Base-by-base conservation (phyloP, 1,139 yeast genomes). In the Geotrichum armillariae region DNA sequence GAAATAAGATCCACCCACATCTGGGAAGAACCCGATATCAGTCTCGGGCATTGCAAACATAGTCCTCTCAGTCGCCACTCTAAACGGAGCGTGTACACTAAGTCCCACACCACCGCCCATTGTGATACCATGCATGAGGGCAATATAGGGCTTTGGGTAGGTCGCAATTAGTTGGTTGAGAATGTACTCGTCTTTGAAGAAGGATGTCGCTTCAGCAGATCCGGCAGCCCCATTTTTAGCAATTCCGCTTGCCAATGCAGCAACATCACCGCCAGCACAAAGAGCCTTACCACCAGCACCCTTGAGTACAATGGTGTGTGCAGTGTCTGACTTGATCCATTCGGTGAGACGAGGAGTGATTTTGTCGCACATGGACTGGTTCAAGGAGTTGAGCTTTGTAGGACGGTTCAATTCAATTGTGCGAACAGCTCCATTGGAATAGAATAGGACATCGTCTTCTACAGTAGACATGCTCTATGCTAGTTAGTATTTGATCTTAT, bases 91-190 rank as follows among this genome's bases (percentile, higher is more conserved):
- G 68, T 94, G 98, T 39, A 88, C 84, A 0, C 93, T 77, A 50
- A 93, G 73, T 2, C 99, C 99, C 39, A 89, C 96, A 60, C 99
- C 99, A 49, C 99, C 99, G 51, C 99, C 99, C 96, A 93, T 89
- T 34, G 94, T 89, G 62, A 93, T 89, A 27, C 98, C 98, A 64
- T 93, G 85, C 83, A 87, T 85, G 41, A 90, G 65, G 0, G 96
- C 76, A 17, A 93, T 82, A 57, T 86, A 78, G 1, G 99, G 98
- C 71, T 90, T 93, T 53, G 83, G 75, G 64, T 80, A 89, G 14
- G 94, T 83, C 16, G 95, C 84, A 58, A 91, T 75, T 52, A 84
- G 73, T 63, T 84, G 88, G 71, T 93, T 84, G 64, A 93, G 73
- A 56, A 83, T 80, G 71, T 93, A 93, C 70, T 93, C 99, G 54